Evolutionary conservation across 768 basidiomycete genomes (phyloP), one percentile per base, ranked within the genome.

Genomic region (Kwoniella sp.): DNA sequence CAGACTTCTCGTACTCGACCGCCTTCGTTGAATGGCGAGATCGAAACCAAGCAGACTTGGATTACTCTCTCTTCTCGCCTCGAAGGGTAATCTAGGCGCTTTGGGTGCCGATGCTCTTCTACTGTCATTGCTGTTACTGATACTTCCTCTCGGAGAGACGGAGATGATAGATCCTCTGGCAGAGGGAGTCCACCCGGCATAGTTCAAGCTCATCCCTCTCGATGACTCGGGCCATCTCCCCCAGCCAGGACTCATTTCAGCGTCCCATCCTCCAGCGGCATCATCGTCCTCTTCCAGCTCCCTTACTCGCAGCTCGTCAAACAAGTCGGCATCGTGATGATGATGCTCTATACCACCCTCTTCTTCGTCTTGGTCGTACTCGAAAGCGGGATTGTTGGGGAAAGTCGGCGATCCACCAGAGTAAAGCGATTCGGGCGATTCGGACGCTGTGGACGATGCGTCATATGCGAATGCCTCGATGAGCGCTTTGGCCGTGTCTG

Each of bases 381-480:
- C 74, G 56, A 75, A 73, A 20, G 70, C 55, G 23, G 50, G 57
- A n/a, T 72, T 61, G 22, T 67, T 61, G 22, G 61, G 61, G 55
- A 77, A 71, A 1, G 61, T 65, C 7, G 60, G 60, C 1, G 73
- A 75, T 41, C 64, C 56, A 37, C 51, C 53, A 5, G 76, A 75
- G 51, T 77, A 77, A 4, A 72, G 59, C 17, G 76, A 77, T 55
- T 75, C 72, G 48, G 76, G 76, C 4, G 76, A 77, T 20, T 73
- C 59, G 15, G 73, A 72, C 5, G 69, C 54, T 5, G 66, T 61
- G 20, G 68, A 66, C 0, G 67, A 52, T 15, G 30, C 51, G 20
- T 55, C 53, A 5, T 59, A n/a, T 9, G 48, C 28, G 31, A 66
- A n/a, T 30, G 64, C 22, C 38, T 31, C 63, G 8, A 51, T 45